Percentiles rank a stretch among this genome's conserved stretches.
phyloP scores from a whole-genome alignment of 192 early-diverging fungal genomes.

The Paraglomus occultum region DNA sequence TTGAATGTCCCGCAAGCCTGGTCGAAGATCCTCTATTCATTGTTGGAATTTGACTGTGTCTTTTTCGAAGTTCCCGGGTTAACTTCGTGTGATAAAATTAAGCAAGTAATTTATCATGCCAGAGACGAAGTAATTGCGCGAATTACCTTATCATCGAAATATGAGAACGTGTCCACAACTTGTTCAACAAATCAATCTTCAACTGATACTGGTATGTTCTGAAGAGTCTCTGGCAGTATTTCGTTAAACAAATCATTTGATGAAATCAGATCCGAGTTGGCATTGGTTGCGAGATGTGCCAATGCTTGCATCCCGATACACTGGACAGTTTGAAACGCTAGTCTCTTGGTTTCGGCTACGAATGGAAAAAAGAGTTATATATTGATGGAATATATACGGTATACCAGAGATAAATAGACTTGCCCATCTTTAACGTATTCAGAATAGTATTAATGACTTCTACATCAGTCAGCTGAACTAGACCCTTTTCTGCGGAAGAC shows the following conservation, averaged over 20 bases:
- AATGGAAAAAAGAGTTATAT: constrained; percentile 1
- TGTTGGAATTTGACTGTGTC: constrained; percentile 16
- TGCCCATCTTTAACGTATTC: constrained; percentile 33
- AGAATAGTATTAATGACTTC: constrained; percentile 33
- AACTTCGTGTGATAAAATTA: constrained; percentile 5
- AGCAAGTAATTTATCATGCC: neutral
- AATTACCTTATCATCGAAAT: constrained; percentile 26
- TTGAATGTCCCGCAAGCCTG: constrained; percentile 39
- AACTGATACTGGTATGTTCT: constrained; percentile 33
- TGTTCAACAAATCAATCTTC: constrained; percentile 37
- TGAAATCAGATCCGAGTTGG: constrained; percentile 20
- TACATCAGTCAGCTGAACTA: constrained; percentile 34
- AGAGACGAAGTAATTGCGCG: neutral
- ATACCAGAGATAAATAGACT: neutral
- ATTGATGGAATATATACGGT: neutral
- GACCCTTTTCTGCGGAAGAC: constrained; percentile 27
- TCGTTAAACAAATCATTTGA: neutral
- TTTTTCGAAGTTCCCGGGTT: constrained; percentile 18
- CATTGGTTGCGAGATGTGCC: constrained; percentile 9
- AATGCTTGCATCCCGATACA: constrained; percentile 21
- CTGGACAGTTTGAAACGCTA: constrained; percentile 30
- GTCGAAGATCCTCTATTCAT: constrained; percentile 31
- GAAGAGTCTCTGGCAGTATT: constrained; percentile 30
- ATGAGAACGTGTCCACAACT: constrained; percentile 24
- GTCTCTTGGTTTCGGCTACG: constrained; percentile 28